phyloP scores from a whole-genome alignment of 257 asterid species.

The Leonotis leonurus region DNA sequence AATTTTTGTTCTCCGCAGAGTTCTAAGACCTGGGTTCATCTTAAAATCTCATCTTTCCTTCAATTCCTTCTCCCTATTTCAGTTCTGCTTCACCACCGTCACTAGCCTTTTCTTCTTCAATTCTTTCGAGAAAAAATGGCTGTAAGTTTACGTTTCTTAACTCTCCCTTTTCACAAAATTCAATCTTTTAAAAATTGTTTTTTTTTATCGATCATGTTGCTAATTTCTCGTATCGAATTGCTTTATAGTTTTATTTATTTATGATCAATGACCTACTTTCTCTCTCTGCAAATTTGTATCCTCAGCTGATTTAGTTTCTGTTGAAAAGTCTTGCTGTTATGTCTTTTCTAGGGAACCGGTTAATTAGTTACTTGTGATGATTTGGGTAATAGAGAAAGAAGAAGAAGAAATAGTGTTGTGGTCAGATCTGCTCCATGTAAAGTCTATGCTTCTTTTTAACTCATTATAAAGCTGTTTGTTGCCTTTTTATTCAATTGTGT shows the following conservation, averaged over 20 bases:
- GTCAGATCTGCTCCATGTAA: not conserved
- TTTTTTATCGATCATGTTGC: too few species aligned
- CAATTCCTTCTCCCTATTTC: not conserved
- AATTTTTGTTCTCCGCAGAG: conserved; percentile 1
- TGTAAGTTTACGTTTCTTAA: conserved; percentile 21
- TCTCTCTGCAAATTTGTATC: not conserved
- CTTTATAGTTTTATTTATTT: too few species aligned
- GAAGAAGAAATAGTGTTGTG: not conserved
- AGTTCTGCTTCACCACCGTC: conserved; percentile 1
- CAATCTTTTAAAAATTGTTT: not conserved
- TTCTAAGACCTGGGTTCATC: not conserved
- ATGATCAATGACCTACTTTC: too few species aligned
- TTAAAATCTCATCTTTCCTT: not conserved
- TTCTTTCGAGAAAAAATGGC: conserved; percentile 25
- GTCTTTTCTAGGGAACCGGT: not conserved
- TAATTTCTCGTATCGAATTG: not conserved
- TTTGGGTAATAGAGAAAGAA: not conserved
- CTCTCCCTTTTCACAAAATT: not conserved
- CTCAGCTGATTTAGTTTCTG: not conserved
- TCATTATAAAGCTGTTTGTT: not conserved
- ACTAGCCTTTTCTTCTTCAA: conserved; percentile 1
- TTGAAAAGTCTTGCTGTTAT: not conserved
- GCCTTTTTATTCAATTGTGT: not conserved
- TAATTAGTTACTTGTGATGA: too few species aligned
- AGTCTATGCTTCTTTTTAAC: not conserved